Conservation (phyloP, 2,329 filamentous ascomycete genomes). For the Sporothrix mexicana region DNA sequence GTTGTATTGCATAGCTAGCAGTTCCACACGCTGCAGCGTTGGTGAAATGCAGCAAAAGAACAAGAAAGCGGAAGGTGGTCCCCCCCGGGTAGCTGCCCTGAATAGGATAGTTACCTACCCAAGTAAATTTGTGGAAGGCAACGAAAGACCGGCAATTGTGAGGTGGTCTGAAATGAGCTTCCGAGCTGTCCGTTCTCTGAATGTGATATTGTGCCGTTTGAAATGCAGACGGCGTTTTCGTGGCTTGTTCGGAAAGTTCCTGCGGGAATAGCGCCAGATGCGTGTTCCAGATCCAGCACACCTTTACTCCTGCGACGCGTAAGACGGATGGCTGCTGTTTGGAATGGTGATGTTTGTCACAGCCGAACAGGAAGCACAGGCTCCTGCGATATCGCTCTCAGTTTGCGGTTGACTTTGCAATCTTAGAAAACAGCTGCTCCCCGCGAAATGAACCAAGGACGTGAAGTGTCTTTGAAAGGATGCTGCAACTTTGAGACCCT, state of each 20-base stretch:
- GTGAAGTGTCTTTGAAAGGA: neutral
- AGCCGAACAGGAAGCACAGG: neutral
- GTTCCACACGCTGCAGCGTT: neutral
- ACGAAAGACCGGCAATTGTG: neutral
- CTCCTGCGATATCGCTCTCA: too few relatives aligned
- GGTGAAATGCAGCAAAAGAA: neutral
- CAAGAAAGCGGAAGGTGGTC: neutral
- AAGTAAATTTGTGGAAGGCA: neutral
- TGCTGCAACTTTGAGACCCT: too few relatives aligned
- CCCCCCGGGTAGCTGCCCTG: neutral
- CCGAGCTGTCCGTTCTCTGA: neutral
- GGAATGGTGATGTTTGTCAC: slow-evolving; percentile 1
- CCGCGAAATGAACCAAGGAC: neutral
- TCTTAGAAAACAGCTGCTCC: neutral
- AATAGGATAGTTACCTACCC: neutral
- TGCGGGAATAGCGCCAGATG: neutral
- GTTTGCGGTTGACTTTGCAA: too few relatives aligned
- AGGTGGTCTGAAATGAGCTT: neutral
- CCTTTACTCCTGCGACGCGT: neutral
- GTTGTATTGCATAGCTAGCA: neutral
- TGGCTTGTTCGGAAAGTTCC: neutral
- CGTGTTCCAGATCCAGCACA: slow-evolving; percentile 1
- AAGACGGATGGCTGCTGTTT: neutral
- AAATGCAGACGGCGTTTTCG: neutral
- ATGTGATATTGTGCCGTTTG: neutral